These are phyloP conservation scores for Graphilbum sp. DNA, from an alignment of 2,329 filamentous ascomycete species.

Conservation along the genomic window DNA sequence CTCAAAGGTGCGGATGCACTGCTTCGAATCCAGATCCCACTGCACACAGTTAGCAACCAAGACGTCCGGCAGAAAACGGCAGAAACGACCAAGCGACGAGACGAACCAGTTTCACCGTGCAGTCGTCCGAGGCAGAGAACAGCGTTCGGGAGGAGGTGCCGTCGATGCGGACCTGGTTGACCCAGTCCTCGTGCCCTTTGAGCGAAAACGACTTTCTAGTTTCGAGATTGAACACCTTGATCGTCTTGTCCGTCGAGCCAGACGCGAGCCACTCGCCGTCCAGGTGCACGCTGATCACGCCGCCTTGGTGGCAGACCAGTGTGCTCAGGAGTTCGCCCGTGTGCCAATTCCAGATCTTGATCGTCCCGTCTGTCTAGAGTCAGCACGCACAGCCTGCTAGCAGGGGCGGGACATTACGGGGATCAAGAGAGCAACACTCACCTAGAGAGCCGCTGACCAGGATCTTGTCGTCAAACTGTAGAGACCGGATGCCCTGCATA, in stretches of 20 bases:
- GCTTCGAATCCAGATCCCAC: slow-evolving; percentile 51
- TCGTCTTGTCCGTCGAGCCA: slow-evolving; percentile 74
- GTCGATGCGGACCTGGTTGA: slow-evolving; percentile 89
- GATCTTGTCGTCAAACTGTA: slow-evolving; percentile 87
- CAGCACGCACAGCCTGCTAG: no score
- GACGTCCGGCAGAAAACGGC: neutral
- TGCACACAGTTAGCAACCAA: neutral
- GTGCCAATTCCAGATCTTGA: slow-evolving; percentile 94
- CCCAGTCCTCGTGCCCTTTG: slow-evolving; percentile 81
- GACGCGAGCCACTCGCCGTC: slow-evolving; percentile 72
- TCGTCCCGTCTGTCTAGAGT: slow-evolving; percentile 47
- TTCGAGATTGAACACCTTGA: slow-evolving; percentile 86
- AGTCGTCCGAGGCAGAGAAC: slow-evolving; percentile 86
- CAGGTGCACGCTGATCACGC: slow-evolving; percentile 79
- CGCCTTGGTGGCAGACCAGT: slow-evolving; percentile 60
- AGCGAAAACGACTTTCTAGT: slow-evolving; percentile 67
- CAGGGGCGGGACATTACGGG: neutral
- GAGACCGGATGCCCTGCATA: slow-evolving; percentile 63
- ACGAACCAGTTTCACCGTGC: slow-evolving; percentile 54
- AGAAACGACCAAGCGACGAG: slow-evolving; percentile 18
- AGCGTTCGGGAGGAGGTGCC: slow-evolving; percentile 58
- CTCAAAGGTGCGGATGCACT: slow-evolving; percentile 61
- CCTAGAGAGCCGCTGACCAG: slow-evolving; percentile 71
- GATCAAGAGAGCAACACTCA: neutral
- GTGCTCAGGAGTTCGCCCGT: slow-evolving; percentile 77